These are phyloP conservation scores for Phialophora expanda DNA, from an alignment of 2,329 filamentous ascomycete species.

Conservation along the genomic window DNA sequence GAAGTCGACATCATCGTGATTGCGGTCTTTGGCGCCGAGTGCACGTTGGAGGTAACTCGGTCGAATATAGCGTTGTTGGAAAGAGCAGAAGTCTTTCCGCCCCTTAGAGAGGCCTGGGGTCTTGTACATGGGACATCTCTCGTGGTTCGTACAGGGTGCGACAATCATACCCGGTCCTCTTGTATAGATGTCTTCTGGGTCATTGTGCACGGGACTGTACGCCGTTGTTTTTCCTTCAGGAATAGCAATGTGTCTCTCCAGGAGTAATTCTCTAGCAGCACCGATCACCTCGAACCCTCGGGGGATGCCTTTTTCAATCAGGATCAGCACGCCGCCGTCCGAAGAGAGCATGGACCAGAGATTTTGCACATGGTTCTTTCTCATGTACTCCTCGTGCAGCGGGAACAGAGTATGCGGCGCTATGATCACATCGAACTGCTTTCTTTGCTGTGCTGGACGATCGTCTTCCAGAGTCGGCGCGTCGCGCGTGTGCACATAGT, in stretches of 20 bases:
- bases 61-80: constrained; percentile 84
- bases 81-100: constrained; percentile 89
- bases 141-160: constrained; percentile 81
- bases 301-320: constrained; percentile 89
- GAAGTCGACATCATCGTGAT: constrained; percentile 89
- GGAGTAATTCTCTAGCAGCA: constrained; percentile 76
- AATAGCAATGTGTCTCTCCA: constrained; percentile 72
- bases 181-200: constrained; percentile 40
- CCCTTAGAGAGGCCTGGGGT: constrained; percentile 71
- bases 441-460: constrained; percentile 61
- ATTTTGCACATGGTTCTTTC: constrained; percentile 81
- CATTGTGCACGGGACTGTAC: constrained; percentile 40
- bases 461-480: constrained; percentile 64
- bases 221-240: constrained; percentile 47
- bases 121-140: constrained; percentile 85
- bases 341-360: constrained; percentile 86
- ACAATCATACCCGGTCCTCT: constrained; percentile 66
- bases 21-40: constrained; percentile 68
- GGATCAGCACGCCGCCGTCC: constrained; percentile 81
- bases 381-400: constrained; percentile 74
- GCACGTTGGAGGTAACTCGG: constrained; percentile 81
- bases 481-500: constrained; percentile 72
- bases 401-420: constrained; percentile 83
- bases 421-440: constrained; percentile 87
- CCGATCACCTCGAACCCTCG: constrained; percentile 92